Evolutionary conservation across 2,329 filamentous ascomycete species (phyloP), one percentile per base, ranked within the genome.

Genomic region (Aureobasidium leucospermi): DNA sequence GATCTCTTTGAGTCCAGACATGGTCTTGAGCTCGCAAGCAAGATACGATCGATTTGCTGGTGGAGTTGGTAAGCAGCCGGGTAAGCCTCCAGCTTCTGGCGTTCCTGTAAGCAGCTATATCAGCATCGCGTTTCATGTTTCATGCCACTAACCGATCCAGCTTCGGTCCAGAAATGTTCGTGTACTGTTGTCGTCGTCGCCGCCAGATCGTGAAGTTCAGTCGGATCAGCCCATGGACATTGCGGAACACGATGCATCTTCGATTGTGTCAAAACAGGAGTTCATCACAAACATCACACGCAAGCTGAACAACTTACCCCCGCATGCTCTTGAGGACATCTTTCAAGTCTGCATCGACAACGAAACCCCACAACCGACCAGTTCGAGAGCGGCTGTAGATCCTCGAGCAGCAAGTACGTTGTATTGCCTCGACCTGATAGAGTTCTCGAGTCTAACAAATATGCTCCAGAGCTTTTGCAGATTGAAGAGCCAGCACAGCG

Each of bases 341-440:
- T 56, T 28, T 13, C 52, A 46, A 8, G 41, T 45, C n/a, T 56
- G 52, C 23, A 28, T 46, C 11, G 16, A 56, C 11, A 34, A 32
- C 23, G 52, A 56, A n/a, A 11, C 7, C 19, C 6, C 19, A 9
- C 32, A 10, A n/a, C n/a, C 32, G 32, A 10, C n/a, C 36, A 28
- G 5, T 10, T 32, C 39, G 3, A 36, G 38, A 8, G 13, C 15
- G n/a, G 29, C 15, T 3, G 7, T 46, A 16, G 15, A 56, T 8
- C 52, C 52, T 56, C 52, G 52, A 56, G 52, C 52, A 45, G 41
- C 52, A 11, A 56, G 52, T 56, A 46, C 15, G 52, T 56, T 16
- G 6, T 16, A 13, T 32, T 4, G 13, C 11, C 29, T n/a, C 16
- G 3, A n/a, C 1, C 13, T 32, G 8, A 10, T 15, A 46, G 10